These are phyloP conservation scores for Aureobasidium zeae DNA, from an alignment of 2,329 filamentous ascomycete species.

Conservation along the genomic window DNA sequence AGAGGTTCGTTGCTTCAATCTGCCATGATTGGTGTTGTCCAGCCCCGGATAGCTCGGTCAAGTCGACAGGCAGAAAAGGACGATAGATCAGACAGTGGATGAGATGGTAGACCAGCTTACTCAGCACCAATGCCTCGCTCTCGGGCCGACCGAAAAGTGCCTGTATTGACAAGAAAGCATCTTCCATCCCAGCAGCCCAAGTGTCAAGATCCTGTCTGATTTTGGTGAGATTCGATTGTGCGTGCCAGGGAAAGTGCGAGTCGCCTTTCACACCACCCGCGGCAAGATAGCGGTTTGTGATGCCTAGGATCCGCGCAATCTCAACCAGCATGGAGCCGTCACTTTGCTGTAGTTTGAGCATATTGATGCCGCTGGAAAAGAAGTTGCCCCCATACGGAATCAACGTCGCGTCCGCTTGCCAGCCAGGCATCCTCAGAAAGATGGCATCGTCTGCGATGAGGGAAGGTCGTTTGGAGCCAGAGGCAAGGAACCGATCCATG, in stretches of 20 bases:
- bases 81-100: conserved; percentile 81
- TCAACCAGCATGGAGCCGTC: conserved; percentile 76
- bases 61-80: conserved; percentile 75
- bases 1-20: conserved; percentile 81
- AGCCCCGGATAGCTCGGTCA: conserved; percentile 67
- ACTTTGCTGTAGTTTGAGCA: conserved; percentile 62
- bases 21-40: conserved; percentile 89
- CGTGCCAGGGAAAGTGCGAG: conserved; percentile 85
- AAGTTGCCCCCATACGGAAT: conserved; percentile 66
- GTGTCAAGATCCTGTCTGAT: conserved; percentile 77
- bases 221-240: conserved; percentile 73
- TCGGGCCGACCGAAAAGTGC: conserved; percentile 68
- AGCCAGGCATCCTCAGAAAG: conserved; percentile 64
- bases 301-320: conserved; percentile 71
- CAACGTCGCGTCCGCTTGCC: conserved; percentile 53
- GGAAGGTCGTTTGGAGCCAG: conserved; percentile 73
- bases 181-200: conserved; percentile 74
- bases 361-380: conserved; percentile 69
- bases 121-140: conserved; percentile 67
- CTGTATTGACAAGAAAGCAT: conserved; percentile 67
- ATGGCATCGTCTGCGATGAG: conserved; percentile 70
- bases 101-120: conserved; percentile 79
- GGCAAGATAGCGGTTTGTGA: conserved; percentile 74
- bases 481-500: conserved; percentile 73
- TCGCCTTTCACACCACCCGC: conserved; percentile 81